phyloP scores from a whole-genome alignment of 805 yeast genomes.

The Teunomyces gatunensis region DNA sequence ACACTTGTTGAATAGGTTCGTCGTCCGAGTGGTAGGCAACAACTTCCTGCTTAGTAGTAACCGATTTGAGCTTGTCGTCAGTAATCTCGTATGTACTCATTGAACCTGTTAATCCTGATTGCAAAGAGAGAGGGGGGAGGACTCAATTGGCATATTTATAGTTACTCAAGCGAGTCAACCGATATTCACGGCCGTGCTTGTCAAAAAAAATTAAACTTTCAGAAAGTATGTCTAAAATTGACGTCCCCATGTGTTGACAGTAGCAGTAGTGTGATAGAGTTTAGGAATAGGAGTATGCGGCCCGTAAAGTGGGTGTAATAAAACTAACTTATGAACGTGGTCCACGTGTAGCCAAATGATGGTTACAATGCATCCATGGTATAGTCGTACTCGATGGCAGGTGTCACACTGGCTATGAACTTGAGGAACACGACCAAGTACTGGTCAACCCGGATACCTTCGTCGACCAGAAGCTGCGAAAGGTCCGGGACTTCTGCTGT shows the following conservation, averaged over 20 bases:
- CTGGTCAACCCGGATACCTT: conserved; percentile 77
- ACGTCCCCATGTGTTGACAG: neutral
- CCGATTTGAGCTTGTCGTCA: neutral
- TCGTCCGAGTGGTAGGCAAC: neutral
- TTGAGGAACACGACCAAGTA: conserved; percentile 86
- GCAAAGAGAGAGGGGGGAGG: no score
- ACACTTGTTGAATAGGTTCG: conserved; percentile 11
- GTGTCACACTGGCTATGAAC: conserved; percentile 95
- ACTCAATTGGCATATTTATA: neutral
- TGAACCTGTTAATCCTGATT: no score
- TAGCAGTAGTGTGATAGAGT: neutral
- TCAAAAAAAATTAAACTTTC: no score
- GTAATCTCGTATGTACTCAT: conserved; percentile 1
- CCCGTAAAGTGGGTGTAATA: neutral
- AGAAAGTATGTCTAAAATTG: no score
- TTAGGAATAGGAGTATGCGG: neutral
- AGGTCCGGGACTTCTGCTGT: neutral
- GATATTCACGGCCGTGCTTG: no score
- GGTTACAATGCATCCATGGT: conserved; percentile 89
- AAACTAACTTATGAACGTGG: neutral
- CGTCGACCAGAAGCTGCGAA: conserved; percentile 30
- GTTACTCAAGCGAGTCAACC: no score
- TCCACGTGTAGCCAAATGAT: neutral
- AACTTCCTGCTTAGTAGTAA: neutral
- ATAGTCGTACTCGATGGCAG: conserved; percentile 95